Base-by-base conservation (phyloP, 192 early-diverging fungal genomes). In the Kappamyces sp. region DNA sequence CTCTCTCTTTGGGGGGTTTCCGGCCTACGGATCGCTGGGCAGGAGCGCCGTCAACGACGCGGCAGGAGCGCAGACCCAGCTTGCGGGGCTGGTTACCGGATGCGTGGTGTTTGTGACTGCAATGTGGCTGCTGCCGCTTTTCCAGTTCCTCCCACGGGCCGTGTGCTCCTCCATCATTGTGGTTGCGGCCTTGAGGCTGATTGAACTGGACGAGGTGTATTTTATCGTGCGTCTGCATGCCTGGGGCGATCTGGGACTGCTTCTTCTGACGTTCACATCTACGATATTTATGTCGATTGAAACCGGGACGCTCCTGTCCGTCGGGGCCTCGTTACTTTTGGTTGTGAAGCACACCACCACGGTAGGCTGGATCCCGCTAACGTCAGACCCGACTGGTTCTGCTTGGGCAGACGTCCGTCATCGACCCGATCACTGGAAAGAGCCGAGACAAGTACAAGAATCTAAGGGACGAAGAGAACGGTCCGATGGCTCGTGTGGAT, bases 31-130 rank as follows among this genome's bases (percentile, higher is more conserved):
- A 8, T 92, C 90, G 31, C 78, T 99, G 40, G 87, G 93, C 1
- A 82, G 96, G 51, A 91, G 89, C 55, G 89, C 90, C 59, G 86
- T 99, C 48, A 96, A 94, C 62, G 93, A 96, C 66, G 79, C 83
- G 34, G 90, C 93, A 2, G 91, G 89, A n/a, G 92, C 93, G 3
- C 81, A 71, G 15, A 91, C 92, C 36, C 96, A 98, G 64, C 63
- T 98, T 34, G 76, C 91, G 1, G 91, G 91, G 3, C 74, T 99
- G 9, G 76, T 96, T 38, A 82, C 91, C 6, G 87, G 84, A 0
- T 37, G 74, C 0, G 66, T 95, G 42, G 89, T 95, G 0, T 69
- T 89, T 6, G 57, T 91, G 30, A 87, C 91, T 45, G 85, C 88
- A 11, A 73, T 94, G 29, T 87, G 84, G 62, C 66, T 97, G 30